A percentile compares a stretch with the other conserved stretches of the same genome.
Conservation (phyloP, 2,329 filamentous ascomycete species). For the Fusarium sp. region DNA sequence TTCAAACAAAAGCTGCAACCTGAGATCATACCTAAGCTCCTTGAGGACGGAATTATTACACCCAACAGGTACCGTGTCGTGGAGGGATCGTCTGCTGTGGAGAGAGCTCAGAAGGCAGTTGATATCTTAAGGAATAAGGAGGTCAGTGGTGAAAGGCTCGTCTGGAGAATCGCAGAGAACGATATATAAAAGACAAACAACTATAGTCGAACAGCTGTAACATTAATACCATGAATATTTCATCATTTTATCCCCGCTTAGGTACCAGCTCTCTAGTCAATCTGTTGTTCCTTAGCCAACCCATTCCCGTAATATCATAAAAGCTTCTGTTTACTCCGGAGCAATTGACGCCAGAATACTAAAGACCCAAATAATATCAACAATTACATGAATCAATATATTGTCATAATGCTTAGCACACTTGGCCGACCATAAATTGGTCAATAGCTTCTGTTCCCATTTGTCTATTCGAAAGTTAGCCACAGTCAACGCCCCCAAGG, state of each 20-base stretch:
- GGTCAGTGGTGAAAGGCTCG: conserved; percentile 57
- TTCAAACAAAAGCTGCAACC: conserved; percentile 67
- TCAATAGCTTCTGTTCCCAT: conserved; percentile 53
- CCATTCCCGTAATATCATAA: not conserved
- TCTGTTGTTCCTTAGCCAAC: not conserved
- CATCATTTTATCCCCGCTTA: not conserved
- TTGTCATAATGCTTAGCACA: conserved; percentile 25
- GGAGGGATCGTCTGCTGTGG: conserved; percentile 55
- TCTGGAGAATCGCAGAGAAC: conserved; percentile 51
- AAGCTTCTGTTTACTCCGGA: not conserved
- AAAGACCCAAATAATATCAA: not conserved
- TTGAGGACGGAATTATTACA: conserved; percentile 54
- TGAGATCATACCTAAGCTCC: conserved; percentile 65
- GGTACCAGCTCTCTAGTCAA: conserved; percentile 1
- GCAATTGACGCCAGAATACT: too few species aligned
- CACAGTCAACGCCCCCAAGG: not conserved
- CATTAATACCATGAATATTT: not conserved
- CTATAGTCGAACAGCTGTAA: not conserved
- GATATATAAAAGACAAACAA: conserved; percentile 1
- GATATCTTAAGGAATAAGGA: conserved; percentile 52
- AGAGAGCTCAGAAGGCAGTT: conserved; percentile 56
- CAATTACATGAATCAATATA: not conserved
- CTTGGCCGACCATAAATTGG: conserved; percentile 53
- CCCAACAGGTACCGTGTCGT: conserved; percentile 59
- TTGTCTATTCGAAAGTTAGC: conserved; percentile 46